Evolutionary conservation across 805 yeast genomes (phyloP).

Genomic region (Kazachstania martiniae): DNA sequence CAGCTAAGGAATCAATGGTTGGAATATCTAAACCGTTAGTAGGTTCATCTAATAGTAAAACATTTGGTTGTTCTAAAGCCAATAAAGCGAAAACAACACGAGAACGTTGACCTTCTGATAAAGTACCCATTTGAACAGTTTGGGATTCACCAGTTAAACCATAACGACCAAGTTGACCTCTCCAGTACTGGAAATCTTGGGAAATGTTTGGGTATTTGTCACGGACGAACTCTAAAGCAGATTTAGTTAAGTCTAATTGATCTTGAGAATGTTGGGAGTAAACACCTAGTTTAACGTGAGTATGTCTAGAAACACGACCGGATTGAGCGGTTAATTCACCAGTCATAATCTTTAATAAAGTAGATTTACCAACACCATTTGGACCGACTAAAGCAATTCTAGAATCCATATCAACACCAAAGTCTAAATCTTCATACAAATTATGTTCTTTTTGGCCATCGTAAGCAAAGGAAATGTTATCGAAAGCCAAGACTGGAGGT

Average conservation of each 20-base stretch:
- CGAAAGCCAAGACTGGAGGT: conserved; percentile 96
- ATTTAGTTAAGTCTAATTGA: conserved; percentile 90
- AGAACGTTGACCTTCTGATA: conserved; percentile 98
- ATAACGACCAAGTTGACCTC: conserved; percentile 94
- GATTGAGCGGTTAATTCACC: conserved; percentile 82
- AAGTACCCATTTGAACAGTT: conserved; percentile 96
- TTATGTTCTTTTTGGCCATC: conserved; percentile 75
- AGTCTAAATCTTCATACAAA: conserved; percentile 81
- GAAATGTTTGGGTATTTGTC: conserved; percentile 83
- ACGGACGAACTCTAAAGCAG: conserved; percentile 94
- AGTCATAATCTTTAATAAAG: conserved; percentile 91
- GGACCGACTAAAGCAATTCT: conserved; percentile 97
- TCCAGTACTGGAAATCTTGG: conserved; percentile 98
- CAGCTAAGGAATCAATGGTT: conserved; percentile 95
- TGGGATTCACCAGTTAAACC: conserved; percentile 99
- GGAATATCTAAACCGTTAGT: conserved; percentile 98
- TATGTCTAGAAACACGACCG: conserved; percentile 95
- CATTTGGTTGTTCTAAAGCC: conserved; percentile 92
- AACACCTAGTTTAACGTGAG: conserved; percentile 96
- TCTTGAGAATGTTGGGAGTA: conserved; percentile 99
- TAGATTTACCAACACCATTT: conserved; percentile 98
- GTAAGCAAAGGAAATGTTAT: conserved; percentile 87
- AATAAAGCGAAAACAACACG: conserved; percentile 95
- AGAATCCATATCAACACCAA: conserved; percentile 99
- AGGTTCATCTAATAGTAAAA: conserved; percentile 95